phyloP scores from a whole-genome alignment of 352 stramenopile genomes.

The Pythium dissotocum region DNA sequence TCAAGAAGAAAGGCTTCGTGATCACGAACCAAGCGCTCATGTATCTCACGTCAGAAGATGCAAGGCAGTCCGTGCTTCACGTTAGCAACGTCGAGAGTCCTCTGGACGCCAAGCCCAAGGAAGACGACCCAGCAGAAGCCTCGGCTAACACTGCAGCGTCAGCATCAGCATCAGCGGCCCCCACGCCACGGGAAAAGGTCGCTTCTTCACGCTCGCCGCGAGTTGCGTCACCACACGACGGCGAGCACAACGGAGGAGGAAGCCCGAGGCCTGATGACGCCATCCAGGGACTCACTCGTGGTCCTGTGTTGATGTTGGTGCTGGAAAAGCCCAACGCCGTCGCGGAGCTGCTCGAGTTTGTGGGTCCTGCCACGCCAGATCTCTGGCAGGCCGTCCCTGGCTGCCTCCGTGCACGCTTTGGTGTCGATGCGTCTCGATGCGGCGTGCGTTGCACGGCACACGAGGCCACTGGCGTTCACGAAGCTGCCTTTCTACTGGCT shows the following conservation, averaged over 20 bases:
- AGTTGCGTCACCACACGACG: background rate
- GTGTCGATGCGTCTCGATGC: conserved; percentile 34
- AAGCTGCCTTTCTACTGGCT: conserved; percentile 47
- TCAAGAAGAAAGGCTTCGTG: conserved; percentile 44
- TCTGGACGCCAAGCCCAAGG: conserved; percentile 16
- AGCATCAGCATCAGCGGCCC: background rate
- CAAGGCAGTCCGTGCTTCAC: conserved; percentile 39
- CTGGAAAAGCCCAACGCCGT: conserved; percentile 53
- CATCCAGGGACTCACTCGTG: conserved; percentile 31
- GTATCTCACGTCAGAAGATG: conserved; percentile 39
- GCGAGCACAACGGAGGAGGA: conserved; percentile 16
- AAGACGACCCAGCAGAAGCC: background rate
- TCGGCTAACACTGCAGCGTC: background rate
- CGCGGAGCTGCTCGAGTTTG: conserved; percentile 51
- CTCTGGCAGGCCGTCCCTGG: conserved; percentile 26
- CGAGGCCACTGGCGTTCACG: conserved; percentile 34
- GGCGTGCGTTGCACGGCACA: conserved; percentile 46
- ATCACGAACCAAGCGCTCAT: conserved; percentile 52
- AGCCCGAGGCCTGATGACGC: conserved; percentile 26
- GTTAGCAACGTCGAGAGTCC: conserved; percentile 39
- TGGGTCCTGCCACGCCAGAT: conserved; percentile 36
- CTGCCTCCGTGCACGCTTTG: conserved; percentile 46
- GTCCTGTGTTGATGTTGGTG: conserved; percentile 46
- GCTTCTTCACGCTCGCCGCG: conserved; percentile 5
- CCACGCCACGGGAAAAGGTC: conserved; percentile 3